A percentile compares a stretch with the other conserved stretches of the same genome.
These are phyloP conservation scores for Sophora flavescens DNA, from an alignment of 306 rosid genomes.

Conservation along the genomic window DNA sequence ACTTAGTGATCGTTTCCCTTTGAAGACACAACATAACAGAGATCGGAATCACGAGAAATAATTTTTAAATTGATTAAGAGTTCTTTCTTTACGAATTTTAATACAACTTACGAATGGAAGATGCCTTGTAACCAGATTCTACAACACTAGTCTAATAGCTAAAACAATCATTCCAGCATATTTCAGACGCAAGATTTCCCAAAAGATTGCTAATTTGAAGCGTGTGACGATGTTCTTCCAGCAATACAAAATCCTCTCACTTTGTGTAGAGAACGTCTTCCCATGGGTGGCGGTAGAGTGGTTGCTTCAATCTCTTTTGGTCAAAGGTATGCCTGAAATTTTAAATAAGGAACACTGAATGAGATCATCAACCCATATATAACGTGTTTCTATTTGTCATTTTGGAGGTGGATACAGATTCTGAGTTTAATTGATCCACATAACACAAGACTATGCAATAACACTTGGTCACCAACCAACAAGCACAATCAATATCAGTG, in stretches of 20 bases:
- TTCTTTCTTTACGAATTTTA: conserved; percentile 50
- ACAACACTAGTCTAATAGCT: conserved; percentile 60
- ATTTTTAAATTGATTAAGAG: conserved; percentile 43
- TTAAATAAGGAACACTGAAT: conserved; percentile 37
- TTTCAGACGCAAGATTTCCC: conserved; percentile 46
- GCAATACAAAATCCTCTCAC: conserved; percentile 55
- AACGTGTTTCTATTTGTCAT: neutral
- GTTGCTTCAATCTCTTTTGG: conserved; percentile 99
- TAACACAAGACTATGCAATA: conserved; percentile 6
- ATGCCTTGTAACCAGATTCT: conserved; percentile 42
- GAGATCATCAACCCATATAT: conserved; percentile 29
- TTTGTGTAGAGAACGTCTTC: conserved; percentile 98
- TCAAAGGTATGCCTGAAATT: conserved; percentile 93
- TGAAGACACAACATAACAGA: conserved; percentile 30
- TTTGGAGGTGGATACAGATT: neutral
- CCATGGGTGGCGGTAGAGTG: conserved; percentile 99
- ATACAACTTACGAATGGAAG: conserved; percentile 57
- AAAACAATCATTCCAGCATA: conserved; percentile 51
- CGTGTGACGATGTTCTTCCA: conserved; percentile 27
- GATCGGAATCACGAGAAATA: conserved; percentile 42
- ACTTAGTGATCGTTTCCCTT: neutral
- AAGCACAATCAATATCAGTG: conserved; percentile 26
- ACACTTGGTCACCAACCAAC: conserved; percentile 1
- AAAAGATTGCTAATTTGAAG: conserved; percentile 41
- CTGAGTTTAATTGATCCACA: conserved; percentile 23